Evolutionary conservation across 257 asterid species (phyloP).

Genomic region (Perilla frutescens): DNA sequence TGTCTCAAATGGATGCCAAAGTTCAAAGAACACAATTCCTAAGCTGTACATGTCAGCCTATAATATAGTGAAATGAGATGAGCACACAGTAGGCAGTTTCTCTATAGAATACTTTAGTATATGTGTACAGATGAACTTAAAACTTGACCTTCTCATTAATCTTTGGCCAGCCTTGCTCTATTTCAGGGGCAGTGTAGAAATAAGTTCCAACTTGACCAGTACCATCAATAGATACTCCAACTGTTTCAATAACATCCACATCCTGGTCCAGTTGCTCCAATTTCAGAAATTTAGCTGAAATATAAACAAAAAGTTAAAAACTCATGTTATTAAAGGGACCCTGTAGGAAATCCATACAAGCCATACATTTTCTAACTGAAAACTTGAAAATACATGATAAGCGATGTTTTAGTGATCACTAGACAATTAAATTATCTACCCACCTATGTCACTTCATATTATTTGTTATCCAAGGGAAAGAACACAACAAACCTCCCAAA

Average conservation of each 20-base stretch:
- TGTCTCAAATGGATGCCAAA: conserved; percentile 97
- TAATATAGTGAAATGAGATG: conserved; percentile 34
- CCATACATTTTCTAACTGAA: neutral
- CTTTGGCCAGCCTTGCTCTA: conserved; percentile 98
- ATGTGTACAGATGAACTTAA: neutral
- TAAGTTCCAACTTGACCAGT: conserved; percentile 97
- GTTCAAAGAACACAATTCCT: conserved; percentile 92
- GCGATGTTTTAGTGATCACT: neutral
- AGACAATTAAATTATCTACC: conserved; percentile 6
- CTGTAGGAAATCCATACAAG: conserved; percentile 26
- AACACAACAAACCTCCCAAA: neutral
- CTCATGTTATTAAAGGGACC: conserved; percentile 10
- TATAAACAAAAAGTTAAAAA: conserved; percentile 27
- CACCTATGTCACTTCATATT: neutral
- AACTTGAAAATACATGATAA: conserved; percentile 15
- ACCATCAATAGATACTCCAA: conserved; percentile 84
- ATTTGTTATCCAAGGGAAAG: neutral
- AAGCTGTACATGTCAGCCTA: conserved; percentile 97
- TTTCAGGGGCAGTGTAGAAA: conserved; percentile 97
- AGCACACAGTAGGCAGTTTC: conserved; percentile 24
- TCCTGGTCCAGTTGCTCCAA: conserved; percentile 97
- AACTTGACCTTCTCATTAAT: conserved; percentile 82
- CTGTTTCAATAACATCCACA: conserved; percentile 67
- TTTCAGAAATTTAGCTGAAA: conserved; percentile 91
- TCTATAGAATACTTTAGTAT: conserved; percentile 7